Evolutionary conservation across 2,329 filamentous ascomycete species (phyloP).

Genomic region (Septoria linicola): DNA sequence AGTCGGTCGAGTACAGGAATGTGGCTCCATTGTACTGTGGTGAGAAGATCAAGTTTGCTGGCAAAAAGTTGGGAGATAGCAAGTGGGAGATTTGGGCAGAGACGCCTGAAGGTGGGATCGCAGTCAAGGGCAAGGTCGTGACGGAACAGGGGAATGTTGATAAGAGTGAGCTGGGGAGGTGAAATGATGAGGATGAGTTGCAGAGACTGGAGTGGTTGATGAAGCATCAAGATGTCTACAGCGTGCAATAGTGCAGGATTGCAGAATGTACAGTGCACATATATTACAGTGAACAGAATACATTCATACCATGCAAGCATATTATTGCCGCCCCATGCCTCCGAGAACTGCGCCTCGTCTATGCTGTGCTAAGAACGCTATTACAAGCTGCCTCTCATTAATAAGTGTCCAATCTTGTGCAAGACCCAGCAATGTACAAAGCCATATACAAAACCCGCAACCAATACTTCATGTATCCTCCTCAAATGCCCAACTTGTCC

Average conservation of each 20-base stretch:
- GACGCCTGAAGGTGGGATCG: constrained; percentile 43
- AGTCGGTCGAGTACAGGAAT: constrained; percentile 73
- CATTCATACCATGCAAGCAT: neutral
- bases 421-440: neutral
- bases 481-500: constrained; percentile 58
- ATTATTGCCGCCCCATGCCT: neutral
- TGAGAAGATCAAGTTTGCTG: constrained; percentile 69
- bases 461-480: neutral
- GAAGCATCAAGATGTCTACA: constrained; percentile 17
- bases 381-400: no score
- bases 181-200: constrained; percentile 1
- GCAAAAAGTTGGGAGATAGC: constrained; percentile 50
- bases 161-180: constrained; percentile 19
- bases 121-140: constrained; percentile 46
- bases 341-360: no score
- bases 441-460: neutral
- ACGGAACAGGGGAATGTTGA: constrained; percentile 29
- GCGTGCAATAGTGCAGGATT: neutral
- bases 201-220: constrained; percentile 17
- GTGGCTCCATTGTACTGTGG: constrained; percentile 75
- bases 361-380: no score
- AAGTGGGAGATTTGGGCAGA: constrained; percentile 46
- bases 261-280: no score
- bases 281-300: neutral
- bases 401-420: neutral